Evolutionary conservation across 2,329 filamentous ascomycete species (phyloP), one percentile per base, ranked within the genome.

Genomic region (Aspergillus pseudonomiae): DNA sequence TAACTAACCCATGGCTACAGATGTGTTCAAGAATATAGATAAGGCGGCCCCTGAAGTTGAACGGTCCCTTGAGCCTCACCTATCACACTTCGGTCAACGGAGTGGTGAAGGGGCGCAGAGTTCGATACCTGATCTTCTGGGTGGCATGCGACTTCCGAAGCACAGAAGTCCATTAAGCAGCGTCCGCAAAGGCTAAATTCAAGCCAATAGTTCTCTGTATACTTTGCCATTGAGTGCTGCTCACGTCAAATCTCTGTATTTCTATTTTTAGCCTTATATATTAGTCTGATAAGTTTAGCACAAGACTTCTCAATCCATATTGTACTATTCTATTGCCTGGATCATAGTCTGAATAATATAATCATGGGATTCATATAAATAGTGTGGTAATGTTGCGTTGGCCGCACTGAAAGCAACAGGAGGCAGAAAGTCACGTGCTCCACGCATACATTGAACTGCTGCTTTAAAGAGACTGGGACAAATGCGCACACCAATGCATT

Each of bases 11-110:
- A 39, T n/a, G n/a, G 53, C 62, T 54, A 59, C 63, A 82, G 80
- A 80, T 67, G 77, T 80, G 53, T 73, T 71, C 53, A 75, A 77
- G 60, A 69, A 73, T 12, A 79, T 82, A 75, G 80, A 82, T 63
- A 67, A 72, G 46, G 67, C 74, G 43, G 67, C 76, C 48, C 63
- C 71, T 14, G 73, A 77, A n/a, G 67, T 81, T 36, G 75, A 81
- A 64, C 74, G 79, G 62, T 69, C 73, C 21, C 74, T 83, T 36
- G 75, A 78, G 39, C 69, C 75, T 39, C 75, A 81, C 59, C 70
- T 82, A 54, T 72, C 74, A 14, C 74, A 76, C 32, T 82, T 82
- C 64, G 80, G 80, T 56, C 75, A 77, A 60, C 77, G 74, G 57
- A 67, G 75, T 52, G 74, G 75, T 56, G 72, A 68, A 52, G 70